phyloP scores from a whole-genome alignment of 176 grass and related monocot species.

The Bromus sterilis region DNA sequence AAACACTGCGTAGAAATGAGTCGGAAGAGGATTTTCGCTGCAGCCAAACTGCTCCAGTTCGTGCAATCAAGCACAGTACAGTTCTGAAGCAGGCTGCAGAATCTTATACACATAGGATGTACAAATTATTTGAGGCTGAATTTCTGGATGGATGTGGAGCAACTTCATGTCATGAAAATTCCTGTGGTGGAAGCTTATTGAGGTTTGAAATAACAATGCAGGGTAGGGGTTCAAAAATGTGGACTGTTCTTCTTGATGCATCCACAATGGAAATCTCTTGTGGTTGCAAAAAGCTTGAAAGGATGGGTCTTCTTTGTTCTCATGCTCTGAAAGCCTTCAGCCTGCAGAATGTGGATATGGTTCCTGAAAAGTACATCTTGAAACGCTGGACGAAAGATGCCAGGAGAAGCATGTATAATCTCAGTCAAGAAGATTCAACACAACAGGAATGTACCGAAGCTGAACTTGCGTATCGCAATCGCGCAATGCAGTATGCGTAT shows the following conservation, averaged over 20 bases:
- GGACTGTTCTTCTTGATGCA: slow-evolving; percentile 56
- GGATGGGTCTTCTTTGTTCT: slow-evolving; percentile 73
- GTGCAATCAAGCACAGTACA: slow-evolving; percentile 75
- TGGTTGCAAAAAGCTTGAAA: slow-evolving; percentile 77
- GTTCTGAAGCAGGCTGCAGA: slow-evolving; percentile 71
- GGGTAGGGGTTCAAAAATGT: slow-evolving; percentile 67
- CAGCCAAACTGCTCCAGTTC: slow-evolving; percentile 75
- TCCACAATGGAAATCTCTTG: slow-evolving; percentile 64
- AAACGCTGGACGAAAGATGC: slow-evolving; percentile 88
- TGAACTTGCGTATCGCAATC: slow-evolving; percentile 65
- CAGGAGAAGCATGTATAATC: slow-evolving; percentile 54
- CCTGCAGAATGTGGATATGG: slow-evolving; percentile 70
- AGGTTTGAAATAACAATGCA: slow-evolving; percentile 81
- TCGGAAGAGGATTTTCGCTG: slow-evolving; percentile 82
- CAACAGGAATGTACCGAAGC: slow-evolving; percentile 63
- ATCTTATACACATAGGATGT: slow-evolving; percentile 67
- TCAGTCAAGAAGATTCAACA: slow-evolving; percentile 56
- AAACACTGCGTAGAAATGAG: slow-evolving; percentile 55
- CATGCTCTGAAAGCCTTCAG: slow-evolving; percentile 72
- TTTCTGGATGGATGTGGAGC: slow-evolving; percentile 80
- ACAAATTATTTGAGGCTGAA: slow-evolving; percentile 84
- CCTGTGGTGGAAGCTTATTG: slow-evolving; percentile 44
- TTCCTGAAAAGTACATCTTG: slow-evolving; percentile 79
- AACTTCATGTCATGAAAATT: slow-evolving; percentile 59
- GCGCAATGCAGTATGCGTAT: slow-evolving; percentile 61